Evolutionary conservation across 78 protist genomes (phyloP), one percentile per base, ranked within the genome.

Genomic region (Dictyostelium discoideum): DNA sequence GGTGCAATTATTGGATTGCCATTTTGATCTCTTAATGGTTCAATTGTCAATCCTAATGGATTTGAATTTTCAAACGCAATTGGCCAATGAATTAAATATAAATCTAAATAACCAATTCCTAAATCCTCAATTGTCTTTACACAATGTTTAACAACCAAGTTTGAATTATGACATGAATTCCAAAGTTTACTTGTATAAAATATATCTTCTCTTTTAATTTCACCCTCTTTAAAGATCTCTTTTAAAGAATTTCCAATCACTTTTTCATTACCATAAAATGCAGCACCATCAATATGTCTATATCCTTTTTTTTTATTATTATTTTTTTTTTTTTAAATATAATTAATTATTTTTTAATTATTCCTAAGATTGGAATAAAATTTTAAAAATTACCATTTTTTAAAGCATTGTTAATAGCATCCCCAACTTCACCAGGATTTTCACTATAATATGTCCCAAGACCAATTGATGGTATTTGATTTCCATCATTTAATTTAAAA

Each of bases 21-120:
- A 42, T 81, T 40, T 18, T 44, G 79, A 57, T 80, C 42, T 0
- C 26, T 57, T n/a, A 10, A 16, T n/a, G n/a, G n/a, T n/a, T n/a
- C n/a, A n/a, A n/a, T n/a, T n/a, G n/a, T 2, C 46, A 7, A 8
- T 84, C 77, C 76, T 0, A 16, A 67, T 67, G 76, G 76, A 54
- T 24, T 44, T 3, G 24, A 40, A 85, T 78, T 77, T 69, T 57
- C 85, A 48, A 72, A 29, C 6, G 96, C 57, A 37, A 86, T 24
- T 29, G 97, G 97, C 97, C 97, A 95, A 85, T 96, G 97, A n/a
- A 96, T 67, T 20, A 96, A 73, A 76, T 88, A 77, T 13, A 96
- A 82, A 57, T 96, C 97, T 20, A 96, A 14, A 80, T 96, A 96
- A 7, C 67, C 81, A 10, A 96, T 42, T 32, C 50, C 67, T 37